Evolutionary conservation across 2,329 filamentous ascomycete genomes (phyloP).

Genomic region (Pseudogymnoascus sp.): DNA sequence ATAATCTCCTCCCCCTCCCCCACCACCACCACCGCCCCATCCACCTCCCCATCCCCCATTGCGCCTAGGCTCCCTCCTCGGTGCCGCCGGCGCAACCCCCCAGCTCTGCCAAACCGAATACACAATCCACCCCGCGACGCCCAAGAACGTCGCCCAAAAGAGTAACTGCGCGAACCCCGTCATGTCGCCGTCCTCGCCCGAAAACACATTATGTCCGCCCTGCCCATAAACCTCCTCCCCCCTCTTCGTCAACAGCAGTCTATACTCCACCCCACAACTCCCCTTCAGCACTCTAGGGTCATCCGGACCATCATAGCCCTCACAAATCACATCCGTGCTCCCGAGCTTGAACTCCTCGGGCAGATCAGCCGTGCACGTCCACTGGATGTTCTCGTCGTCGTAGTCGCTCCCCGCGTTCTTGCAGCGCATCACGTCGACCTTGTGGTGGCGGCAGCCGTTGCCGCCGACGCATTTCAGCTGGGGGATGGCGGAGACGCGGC

Average conservation of each 20-base stretch:
- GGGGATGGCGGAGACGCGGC: constrained; percentile 67
- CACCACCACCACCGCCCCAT: constrained; percentile 30
- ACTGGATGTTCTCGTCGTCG: constrained; percentile 72
- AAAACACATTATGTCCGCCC: constrained; percentile 15
- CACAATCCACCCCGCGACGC: constrained; percentile 52
- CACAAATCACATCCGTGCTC: constrained; percentile 82
- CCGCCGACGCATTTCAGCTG: constrained; percentile 71
- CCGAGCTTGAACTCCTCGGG: constrained; percentile 62
- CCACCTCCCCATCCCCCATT: constrained; percentile 34
- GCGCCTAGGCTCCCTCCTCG: constrained; percentile 25
- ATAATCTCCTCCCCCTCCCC: constrained; percentile 14
- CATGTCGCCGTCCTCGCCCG: constrained; percentile 18
- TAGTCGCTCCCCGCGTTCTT: constrained; percentile 78
- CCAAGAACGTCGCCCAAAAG: constrained; percentile 56
- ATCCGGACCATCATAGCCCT: constrained; percentile 69
- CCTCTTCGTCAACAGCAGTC: constrained; percentile 64
- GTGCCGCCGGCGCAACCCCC: constrained; percentile 1
- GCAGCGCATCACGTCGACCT: constrained; percentile 79
- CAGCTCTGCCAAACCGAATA: constrained; percentile 40
- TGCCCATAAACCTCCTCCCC: constrained; percentile 62
- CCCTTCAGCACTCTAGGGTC: constrained; percentile 86
- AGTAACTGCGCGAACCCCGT: constrained; percentile 34
- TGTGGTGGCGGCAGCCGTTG: constrained; percentile 57
- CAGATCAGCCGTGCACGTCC: constrained; percentile 67
- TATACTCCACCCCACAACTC: constrained; percentile 87